These are phyloP conservation scores for Brassica rapa DNA, from an alignment of 345 rosid genomes.

Conservation along the genomic window DNA sequence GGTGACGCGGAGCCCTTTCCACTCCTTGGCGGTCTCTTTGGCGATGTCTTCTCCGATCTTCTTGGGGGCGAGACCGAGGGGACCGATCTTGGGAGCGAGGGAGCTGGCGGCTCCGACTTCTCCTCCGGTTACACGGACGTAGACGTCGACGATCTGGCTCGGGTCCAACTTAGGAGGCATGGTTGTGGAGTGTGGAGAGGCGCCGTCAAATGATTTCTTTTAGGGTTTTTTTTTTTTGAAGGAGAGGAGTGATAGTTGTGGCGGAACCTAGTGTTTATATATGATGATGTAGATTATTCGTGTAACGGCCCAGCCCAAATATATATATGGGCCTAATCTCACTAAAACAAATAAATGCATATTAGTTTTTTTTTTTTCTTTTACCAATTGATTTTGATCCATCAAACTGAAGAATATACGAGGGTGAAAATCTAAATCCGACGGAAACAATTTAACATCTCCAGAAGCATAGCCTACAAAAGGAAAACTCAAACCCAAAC, in stretches of 20 bases:
- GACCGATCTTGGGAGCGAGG: slow-evolving; percentile 63
- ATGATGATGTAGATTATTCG: background rate
- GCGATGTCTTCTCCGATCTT: slow-evolving; percentile 70
- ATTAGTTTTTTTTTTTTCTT: too few species aligned
- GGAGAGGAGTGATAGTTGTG: background rate
- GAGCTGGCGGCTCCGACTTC: slow-evolving; percentile 66
- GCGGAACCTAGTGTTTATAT: slow-evolving; percentile 23
- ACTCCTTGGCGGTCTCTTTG: slow-evolving; percentile 60
- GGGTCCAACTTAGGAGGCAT: slow-evolving; percentile 70
- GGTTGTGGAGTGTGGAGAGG: slow-evolving; percentile 13
- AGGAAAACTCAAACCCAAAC: too few species aligned
- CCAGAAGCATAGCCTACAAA: too few species aligned
- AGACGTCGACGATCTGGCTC: slow-evolving; percentile 53
- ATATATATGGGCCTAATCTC: slow-evolving; percentile 2
- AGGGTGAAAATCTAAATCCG: too few species aligned
- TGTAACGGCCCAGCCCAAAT: background rate
- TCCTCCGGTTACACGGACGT: slow-evolving; percentile 61
- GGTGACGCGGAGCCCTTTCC: slow-evolving; percentile 63
- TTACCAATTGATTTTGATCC: too few species aligned
- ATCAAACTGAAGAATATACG: too few species aligned
- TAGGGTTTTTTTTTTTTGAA: slow-evolving; percentile 28
- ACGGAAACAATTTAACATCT: too few species aligned
- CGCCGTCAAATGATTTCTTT: slow-evolving; percentile 23
- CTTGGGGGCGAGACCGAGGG: slow-evolving; percentile 65
- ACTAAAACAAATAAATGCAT: background rate